Conservation (phyloP, 1,139 yeast genomes). For the Magnusiomyces suaveolens region DNA sequence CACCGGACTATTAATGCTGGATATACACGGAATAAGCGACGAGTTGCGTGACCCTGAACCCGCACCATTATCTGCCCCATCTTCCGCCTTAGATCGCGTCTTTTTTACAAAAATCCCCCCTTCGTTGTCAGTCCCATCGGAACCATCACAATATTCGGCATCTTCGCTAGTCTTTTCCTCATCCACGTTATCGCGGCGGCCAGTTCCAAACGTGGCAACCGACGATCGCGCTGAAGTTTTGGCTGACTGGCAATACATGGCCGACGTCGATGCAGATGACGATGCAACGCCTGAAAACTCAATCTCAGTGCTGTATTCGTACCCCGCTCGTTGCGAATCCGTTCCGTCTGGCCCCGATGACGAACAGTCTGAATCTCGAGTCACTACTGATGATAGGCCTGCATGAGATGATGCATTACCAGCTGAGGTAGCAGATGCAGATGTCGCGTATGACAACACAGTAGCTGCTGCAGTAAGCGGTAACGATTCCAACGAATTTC, state of each 20-base stretch:
- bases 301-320: background rate
- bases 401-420: slow-evolving; percentile 1
- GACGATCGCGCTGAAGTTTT: background rate
- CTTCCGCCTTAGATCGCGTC: background rate
- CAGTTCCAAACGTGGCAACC: background rate
- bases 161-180: background rate
- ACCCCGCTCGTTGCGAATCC: background rate
- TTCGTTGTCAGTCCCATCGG: background rate
- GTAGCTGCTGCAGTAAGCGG: slow-evolving; percentile 14
- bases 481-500: slow-evolving; percentile 23
- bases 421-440: slow-evolving; percentile 8
- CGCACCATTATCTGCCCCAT: background rate
- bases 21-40: background rate
- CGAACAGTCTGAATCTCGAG: background rate
- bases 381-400: background rate
- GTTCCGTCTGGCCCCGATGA: background rate
- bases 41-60: background rate
- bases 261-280: background rate
- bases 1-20: background rate
- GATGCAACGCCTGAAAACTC: background rate
- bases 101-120: background rate
- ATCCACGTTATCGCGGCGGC: background rate
- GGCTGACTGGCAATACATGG: background rate
- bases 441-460: slow-evolving; percentile 10
- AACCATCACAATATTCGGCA: background rate